These are phyloP conservation scores for Spongospora subterranea DNA, from an alignment of 208 protist species.

Conservation along the genomic window DNA sequence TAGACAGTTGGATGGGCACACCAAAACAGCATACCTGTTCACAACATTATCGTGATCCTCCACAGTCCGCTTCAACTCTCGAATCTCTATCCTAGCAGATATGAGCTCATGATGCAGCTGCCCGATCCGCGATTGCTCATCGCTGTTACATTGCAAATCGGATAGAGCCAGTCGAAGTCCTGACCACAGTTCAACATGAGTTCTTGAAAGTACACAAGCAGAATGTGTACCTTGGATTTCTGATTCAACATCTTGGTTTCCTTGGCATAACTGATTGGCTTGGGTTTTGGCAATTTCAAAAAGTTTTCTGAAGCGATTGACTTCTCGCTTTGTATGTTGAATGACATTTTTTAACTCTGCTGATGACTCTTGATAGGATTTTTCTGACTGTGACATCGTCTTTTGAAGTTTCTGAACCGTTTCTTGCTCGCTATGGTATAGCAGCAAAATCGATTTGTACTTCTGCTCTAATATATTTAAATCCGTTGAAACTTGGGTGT, in stretches of 20 bases:
- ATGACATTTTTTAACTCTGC: not conserved
- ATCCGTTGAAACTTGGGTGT: not conserved
- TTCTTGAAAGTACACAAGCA: too few relatives aligned
- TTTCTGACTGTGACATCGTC: not conserved
- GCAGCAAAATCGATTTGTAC: not conserved
- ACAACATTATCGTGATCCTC: not conserved
- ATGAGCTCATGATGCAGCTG: conserved; percentile 47
- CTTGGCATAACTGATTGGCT: not conserved
- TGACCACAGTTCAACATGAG: not conserved
- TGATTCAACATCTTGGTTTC: not conserved
- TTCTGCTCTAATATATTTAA: not conserved
- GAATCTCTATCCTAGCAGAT: not conserved
- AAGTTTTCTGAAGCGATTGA: not conserved
- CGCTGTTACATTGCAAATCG: not conserved
- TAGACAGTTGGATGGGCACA: not conserved
- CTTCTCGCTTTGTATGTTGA: not conserved
- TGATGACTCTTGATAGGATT: not conserved
- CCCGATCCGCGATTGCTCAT: not conserved
- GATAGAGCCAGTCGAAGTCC: not conserved
- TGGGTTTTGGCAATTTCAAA: conserved; percentile 21
- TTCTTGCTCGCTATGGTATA: not conserved
- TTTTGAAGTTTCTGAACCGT: not conserved
- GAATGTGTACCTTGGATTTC: not conserved
- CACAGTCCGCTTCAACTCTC: not conserved
- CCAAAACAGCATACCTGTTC: not conserved